Base-by-base conservation (phyloP, 2,329 filamentous ascomycete species). In the Gaeumannomyces tritici region DNA sequence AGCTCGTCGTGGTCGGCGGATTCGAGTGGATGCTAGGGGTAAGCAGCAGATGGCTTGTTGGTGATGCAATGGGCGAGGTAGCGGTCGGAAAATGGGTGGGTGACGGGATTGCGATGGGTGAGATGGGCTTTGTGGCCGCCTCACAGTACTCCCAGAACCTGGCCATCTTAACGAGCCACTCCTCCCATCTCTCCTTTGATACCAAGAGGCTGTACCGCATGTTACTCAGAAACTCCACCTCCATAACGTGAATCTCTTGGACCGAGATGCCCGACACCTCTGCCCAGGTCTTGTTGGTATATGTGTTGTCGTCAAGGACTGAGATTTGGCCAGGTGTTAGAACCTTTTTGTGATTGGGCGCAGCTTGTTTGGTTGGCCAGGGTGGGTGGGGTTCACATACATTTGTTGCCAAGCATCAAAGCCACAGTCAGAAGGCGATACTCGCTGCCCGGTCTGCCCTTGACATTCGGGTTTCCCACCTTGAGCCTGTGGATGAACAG, bases 281-380 rank as follows among this genome's bases (percentile, higher is more conserved):
- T 2, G 93, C 95, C 95, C 95, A 99, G 0, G 95, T 99, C 80
- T 98, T 97, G 79, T 99, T 99, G 51, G 95, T 98, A 76, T 99
- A 99, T 0, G 95, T 98, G 74, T 98, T 99, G 74, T 99, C 95
- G 72, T 99, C 95, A 69, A 99, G 79, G 73, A 98, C 88, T 91
- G 65, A 2, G 56, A 57, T 63, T 75, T 55, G 68, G 70, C 3
- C 26, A 56, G 31, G 24, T 24, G 47, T 63, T 55, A 64, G 51
- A 29, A 35, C 27, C n/a, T 8, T 7, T 18, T 4, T 42, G 60
- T 64, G 47, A 65, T 62, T 26, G 11, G 18, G 51, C 6, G 56
- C 6, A 28, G 15, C 3, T 27, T 15, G 27, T 1, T 5, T 29
- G 18, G 42, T 60, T 29, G 18, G 28, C n/a, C 27, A 31, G 33